These are phyloP conservation scores for Penicillium sp. DNA, from an alignment of 2,329 filamentous ascomycete genomes.

Conservation along the genomic window DNA sequence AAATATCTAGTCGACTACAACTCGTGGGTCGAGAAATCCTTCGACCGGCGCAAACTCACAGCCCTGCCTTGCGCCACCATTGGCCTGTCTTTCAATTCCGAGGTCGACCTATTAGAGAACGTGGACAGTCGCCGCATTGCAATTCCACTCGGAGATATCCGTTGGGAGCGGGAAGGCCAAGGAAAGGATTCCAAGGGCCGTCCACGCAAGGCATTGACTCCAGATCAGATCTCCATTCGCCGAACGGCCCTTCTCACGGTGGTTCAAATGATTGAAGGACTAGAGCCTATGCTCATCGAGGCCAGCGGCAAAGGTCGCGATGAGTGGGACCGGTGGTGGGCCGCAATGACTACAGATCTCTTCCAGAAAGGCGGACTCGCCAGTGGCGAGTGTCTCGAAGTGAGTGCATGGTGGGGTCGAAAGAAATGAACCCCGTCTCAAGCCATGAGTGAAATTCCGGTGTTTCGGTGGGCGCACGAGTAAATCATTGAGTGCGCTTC, in stretches of 20 bases:
- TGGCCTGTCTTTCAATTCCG: slow-evolving; percentile 75
- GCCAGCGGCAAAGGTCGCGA: slow-evolving; percentile 83
- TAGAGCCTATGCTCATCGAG: slow-evolving; percentile 80
- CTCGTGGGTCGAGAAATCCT: slow-evolving; percentile 72
- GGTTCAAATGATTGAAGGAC: slow-evolving; percentile 77
- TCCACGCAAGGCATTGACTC: slow-evolving; percentile 55
- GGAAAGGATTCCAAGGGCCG: slow-evolving; percentile 32
- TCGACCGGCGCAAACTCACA: slow-evolving; percentile 69
- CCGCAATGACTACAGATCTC: slow-evolving; percentile 81
- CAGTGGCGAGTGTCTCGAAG: slow-evolving; percentile 79
- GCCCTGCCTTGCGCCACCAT: slow-evolving; percentile 77
- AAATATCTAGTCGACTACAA: slow-evolving; percentile 82
- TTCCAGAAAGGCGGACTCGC: slow-evolving; percentile 75
- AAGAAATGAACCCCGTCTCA: slow-evolving; percentile 44
- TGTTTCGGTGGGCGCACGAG: slow-evolving; percentile 32
- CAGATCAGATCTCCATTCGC: slow-evolving; percentile 71
- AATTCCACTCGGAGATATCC: slow-evolving; percentile 80
- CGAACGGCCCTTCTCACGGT: slow-evolving; percentile 79
- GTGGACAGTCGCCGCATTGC: slow-evolving; percentile 75
- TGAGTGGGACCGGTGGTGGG: slow-evolving; percentile 89
- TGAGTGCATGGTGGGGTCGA: slow-evolving; percentile 65
- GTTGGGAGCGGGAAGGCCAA: slow-evolving; percentile 75
- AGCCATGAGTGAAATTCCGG: slow-evolving; percentile 22
- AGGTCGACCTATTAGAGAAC: slow-evolving; percentile 69
- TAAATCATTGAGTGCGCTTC: slow-evolving; percentile 34